A percentile compares a stretch with the other conserved stretches of the same genome.
Conservation (phyloP, 495 filamentous ascomycete species). For the Margaritispora aquatica region DNA sequence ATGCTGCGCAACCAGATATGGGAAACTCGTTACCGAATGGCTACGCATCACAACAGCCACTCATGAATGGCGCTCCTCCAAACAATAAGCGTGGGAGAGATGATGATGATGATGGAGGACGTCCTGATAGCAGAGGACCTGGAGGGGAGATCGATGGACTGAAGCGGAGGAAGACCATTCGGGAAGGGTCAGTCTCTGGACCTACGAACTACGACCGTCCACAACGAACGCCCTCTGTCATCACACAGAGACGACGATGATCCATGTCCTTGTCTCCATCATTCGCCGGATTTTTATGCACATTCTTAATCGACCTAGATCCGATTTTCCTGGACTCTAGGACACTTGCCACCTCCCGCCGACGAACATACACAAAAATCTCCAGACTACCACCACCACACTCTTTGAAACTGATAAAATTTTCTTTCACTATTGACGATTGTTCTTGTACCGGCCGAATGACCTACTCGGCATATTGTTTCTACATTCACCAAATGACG, state of each 20-base stretch:
- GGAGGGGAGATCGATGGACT: conserved; percentile 43
- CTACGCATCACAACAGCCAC: conserved; percentile 45
- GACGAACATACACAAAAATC: conserved; percentile 20
- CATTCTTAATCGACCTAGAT: conserved; percentile 11
- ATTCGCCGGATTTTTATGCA: conserved; percentile 16
- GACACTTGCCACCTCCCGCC: conserved; percentile 15
- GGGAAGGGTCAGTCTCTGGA: conserved; percentile 46
- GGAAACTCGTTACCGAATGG: conserved; percentile 54
- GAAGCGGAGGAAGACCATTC: conserved; percentile 82
- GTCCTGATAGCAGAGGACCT: conserved; percentile 56
- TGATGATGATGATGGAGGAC: conserved; percentile 61
- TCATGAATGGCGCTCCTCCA: conserved; percentile 60
- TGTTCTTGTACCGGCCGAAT: conserved; percentile 24
- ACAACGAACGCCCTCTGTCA: conserved; percentile 34
- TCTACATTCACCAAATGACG: conserved; percentile 22
- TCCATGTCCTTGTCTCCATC: no score
- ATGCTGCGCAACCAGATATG: conserved; percentile 55
- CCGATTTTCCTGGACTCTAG: conserved; percentile 3
- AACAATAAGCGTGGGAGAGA: conserved; percentile 81
- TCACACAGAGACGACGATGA: conserved; percentile 32
- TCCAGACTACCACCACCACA: conserved; percentile 20
- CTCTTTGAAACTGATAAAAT: conserved; percentile 12
- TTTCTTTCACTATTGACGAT: conserved; percentile 21
- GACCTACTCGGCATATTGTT: conserved; percentile 21
- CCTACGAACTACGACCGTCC: conserved; percentile 37